Conservation (phyloP, 306 rosid genomes). For the Sechiopsis laciniata region DNA sequence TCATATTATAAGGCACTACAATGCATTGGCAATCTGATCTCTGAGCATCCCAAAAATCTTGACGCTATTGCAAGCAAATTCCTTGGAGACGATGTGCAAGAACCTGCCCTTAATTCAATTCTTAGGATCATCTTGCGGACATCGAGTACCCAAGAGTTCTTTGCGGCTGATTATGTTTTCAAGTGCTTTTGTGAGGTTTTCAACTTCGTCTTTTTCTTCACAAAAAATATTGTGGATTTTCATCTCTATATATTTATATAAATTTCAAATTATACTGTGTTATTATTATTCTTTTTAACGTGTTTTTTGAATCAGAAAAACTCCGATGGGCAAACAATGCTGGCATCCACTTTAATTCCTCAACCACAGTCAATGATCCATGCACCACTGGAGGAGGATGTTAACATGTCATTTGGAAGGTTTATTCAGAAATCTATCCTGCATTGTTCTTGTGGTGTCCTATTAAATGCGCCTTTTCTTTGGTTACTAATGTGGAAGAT, state of each 20-base stretch:
- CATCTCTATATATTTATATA: constrained; percentile 1
- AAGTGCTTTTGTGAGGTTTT: constrained; percentile 87
- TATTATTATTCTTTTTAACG: constrained; percentile 4
- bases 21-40: constrained; percentile 73
- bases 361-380: constrained; percentile 67
- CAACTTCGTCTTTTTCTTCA: constrained; percentile 15
- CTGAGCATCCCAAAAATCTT: constrained; percentile 68
- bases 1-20: constrained; percentile 53
- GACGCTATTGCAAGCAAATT: constrained; percentile 71
- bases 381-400: constrained; percentile 71
- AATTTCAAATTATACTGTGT: constrained; percentile 15
- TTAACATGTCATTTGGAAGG: constrained; percentile 97
- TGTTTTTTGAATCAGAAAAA: constrained; percentile 56
- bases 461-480: background rate
- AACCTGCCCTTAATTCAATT: constrained; percentile 80
- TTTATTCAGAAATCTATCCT: constrained; percentile 34
- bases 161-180: constrained; percentile 82
- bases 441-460: constrained; percentile 14
- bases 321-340: constrained; percentile 74
- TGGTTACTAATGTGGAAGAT: background rate
- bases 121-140: constrained; percentile 78
- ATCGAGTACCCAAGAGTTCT: constrained; percentile 73
- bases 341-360: constrained; percentile 87
- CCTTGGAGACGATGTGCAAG: constrained; percentile 83
- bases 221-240: constrained; percentile 3